Percentiles rank a stretch among this genome's conserved stretches.
These are phyloP conservation scores for Phylloporus arenicola DNA, from an alignment of 768 basidiomycete species.

Conservation along the genomic window DNA sequence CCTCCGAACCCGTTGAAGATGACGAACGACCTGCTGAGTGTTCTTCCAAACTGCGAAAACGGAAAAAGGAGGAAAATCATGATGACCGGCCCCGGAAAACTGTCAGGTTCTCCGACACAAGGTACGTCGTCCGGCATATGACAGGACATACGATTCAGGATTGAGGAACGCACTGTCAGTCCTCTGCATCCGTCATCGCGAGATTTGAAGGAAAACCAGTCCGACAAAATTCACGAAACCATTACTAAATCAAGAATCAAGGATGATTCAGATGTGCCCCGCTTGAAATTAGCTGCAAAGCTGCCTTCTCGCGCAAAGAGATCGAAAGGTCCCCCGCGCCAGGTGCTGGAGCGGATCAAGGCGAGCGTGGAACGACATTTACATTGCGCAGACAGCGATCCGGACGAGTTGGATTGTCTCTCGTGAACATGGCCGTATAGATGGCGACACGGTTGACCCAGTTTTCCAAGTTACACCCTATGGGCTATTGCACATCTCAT, in stretches of 20 bases:
- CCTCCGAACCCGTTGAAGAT: neutral
- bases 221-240: neutral
- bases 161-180: conserved; percentile 1
- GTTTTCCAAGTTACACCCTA: neutral
- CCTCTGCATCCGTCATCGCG: conserved; percentile 17
- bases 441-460: too few relatives aligned
- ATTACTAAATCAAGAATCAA: neutral
- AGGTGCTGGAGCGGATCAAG: conserved; percentile 36
- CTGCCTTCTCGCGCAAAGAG: conserved; percentile 9
- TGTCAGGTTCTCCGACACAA: conserved; percentile 10
- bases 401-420: conserved; percentile 45
- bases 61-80: conserved; percentile 17
- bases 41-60: conserved; percentile 12
- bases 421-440: conserved; percentile 25
- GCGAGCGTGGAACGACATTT: conserved; percentile 23
- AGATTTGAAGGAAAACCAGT: conserved; percentile 34
- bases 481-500: too few relatives aligned
- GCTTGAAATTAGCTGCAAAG: neutral
- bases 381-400: conserved; percentile 30
- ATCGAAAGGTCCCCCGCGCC: conserved; percentile 34
- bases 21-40: neutral
- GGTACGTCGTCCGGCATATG: conserved; percentile 8
- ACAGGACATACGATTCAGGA: too few relatives aligned
- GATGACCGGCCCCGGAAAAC: conserved; percentile 22
- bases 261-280: neutral